Evolutionary conservation across 192 early-diverging fungal species (phyloP), one percentile per base, ranked within the genome.

Genomic region (Coemansia sp.): DNA sequence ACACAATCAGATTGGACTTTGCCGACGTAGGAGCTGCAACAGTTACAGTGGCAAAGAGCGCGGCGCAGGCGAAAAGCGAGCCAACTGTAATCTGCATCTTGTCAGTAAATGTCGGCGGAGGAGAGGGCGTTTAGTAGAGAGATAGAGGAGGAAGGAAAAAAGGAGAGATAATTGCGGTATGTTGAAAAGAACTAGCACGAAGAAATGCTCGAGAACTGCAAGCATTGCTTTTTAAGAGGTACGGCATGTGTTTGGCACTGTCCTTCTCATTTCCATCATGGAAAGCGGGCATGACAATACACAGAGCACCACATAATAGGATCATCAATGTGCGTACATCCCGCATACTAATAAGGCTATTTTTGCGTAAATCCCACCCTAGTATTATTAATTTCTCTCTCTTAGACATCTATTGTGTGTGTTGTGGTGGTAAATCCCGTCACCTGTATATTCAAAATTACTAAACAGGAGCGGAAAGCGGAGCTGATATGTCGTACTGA

Each of bases 1-100:
- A 74, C n/a, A 82, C 47, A 67, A 82, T 77, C 20, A 82, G 59
- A 30, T 81, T 81, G 20, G 69, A 56, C 4, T 37, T 52, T 18
- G 29, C 55, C 10, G 65, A 35, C 15, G 67, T 65, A n/a, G 78
- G 78, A 1, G 78, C 73, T 0, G 78, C 73, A 59, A 64, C 37
- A 0, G 64, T 49, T 6, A 53, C 55, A 8, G 74, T 69, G 8
- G 67, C 73, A 20, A 63, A 67, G 52, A 75, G 30, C 16, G 67
- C 59, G 13, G 67, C 64, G 18, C 64, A 72, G 24, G 65, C 67
- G 8, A 64, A 29, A 11, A 81, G 49, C 9, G 64, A 39, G 27
- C 64, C 45, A 38, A 59, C 8, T 38, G 44, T 66, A 41, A 74
- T 56, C 16, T 56, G 53, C 53, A 56, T 56, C 29, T 12, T 13